A percentile compares a stretch with the other conserved stretches of the same genome.
phyloP scores from a whole-genome alignment of 805 yeast species.

The Deakozyma indianensis region DNA sequence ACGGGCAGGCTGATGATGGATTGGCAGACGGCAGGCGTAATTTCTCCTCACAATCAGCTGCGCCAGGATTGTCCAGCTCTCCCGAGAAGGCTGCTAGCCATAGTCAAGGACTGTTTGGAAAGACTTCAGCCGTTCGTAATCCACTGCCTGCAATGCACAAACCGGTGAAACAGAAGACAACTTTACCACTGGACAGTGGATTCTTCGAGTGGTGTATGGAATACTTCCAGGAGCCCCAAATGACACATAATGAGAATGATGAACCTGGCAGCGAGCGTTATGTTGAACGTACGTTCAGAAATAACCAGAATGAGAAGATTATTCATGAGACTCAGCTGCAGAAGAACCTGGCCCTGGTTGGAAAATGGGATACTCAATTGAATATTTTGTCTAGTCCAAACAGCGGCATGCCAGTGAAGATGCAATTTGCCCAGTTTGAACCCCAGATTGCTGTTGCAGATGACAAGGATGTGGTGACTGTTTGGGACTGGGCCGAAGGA shows the following conservation, averaged over 20 bases:
- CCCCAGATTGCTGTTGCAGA: slow-evolving; percentile 66
- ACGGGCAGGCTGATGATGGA: background rate
- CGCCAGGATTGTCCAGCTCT: background rate
- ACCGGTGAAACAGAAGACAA: slow-evolving; percentile 7
- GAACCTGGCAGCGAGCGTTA: slow-evolving; percentile 87
- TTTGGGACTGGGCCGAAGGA: slow-evolving; percentile 74
- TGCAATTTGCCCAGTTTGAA: slow-evolving; percentile 84
- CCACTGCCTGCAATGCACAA: background rate
- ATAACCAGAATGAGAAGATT: slow-evolving; percentile 75
- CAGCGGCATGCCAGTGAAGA: slow-evolving; percentile 49
- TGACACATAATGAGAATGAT: slow-evolving; percentile 69
- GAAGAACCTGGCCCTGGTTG: slow-evolving; percentile 65
- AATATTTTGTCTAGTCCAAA: slow-evolving; percentile 41
- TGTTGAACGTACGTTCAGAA: slow-evolving; percentile 71
- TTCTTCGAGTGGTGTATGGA: slow-evolving; percentile 44
- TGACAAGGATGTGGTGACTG: slow-evolving; percentile 67
- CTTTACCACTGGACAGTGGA: slow-evolving; percentile 20
- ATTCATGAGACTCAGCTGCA: slow-evolving; percentile 85
- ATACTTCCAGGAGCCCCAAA: slow-evolving; percentile 92
- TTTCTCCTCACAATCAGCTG: background rate
- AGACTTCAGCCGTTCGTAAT: background rate
- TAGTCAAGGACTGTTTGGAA: background rate
- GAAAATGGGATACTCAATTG: slow-evolving; percentile 69
- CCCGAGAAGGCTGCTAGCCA: background rate
- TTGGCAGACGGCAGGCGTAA: background rate